Evolutionary conservation across 345 rosid species (phyloP).

Genomic region (Ceriops tagal): DNA sequence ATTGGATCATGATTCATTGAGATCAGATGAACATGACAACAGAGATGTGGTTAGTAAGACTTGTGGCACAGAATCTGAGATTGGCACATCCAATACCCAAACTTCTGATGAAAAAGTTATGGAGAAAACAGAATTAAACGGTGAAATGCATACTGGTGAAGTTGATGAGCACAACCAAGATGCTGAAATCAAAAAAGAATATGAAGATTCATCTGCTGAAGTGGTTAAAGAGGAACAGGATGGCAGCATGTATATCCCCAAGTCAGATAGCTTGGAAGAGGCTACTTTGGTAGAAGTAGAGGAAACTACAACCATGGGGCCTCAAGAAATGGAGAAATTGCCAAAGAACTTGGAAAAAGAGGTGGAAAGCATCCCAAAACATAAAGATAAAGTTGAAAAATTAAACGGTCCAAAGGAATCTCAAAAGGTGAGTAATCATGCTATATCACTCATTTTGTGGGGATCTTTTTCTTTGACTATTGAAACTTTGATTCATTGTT

Average conservation of each 20-base stretch:
- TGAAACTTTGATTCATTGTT: slow-evolving; percentile 3
- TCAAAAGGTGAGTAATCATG: slow-evolving; percentile 49
- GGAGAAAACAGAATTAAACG: slow-evolving; percentile 30
- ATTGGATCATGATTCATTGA: slow-evolving; percentile 32
- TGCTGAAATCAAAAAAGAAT: slow-evolving; percentile 26
- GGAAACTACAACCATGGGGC: slow-evolving; percentile 2
- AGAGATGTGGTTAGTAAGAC: slow-evolving; percentile 30
- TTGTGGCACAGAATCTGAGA: slow-evolving; percentile 18
- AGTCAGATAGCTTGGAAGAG: slow-evolving; percentile 12
- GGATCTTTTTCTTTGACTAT: slow-evolving; percentile 2
- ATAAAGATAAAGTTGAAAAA: slow-evolving; percentile 29
- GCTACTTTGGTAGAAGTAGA: slow-evolving; percentile 1
- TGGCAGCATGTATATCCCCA: neutral
- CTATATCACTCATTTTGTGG: neutral
- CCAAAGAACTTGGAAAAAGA: slow-evolving; percentile 30
- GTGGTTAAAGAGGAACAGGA: slow-evolving; percentile 35
- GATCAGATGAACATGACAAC: slow-evolving; percentile 19
- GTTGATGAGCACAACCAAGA: slow-evolving; percentile 34
- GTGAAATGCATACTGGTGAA: slow-evolving; percentile 23
- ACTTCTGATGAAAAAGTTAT: slow-evolving; percentile 36
- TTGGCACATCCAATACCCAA: slow-evolving; percentile 21
- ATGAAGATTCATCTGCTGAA: slow-evolving; percentile 35
- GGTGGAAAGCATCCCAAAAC: slow-evolving; percentile 21
- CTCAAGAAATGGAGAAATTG: slow-evolving; percentile 26
- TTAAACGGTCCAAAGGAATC: slow-evolving; percentile 37